Evolutionary conservation across 2,329 filamentous ascomycete species (phyloP).

Genomic region (Pestalotiopsis sp.): DNA sequence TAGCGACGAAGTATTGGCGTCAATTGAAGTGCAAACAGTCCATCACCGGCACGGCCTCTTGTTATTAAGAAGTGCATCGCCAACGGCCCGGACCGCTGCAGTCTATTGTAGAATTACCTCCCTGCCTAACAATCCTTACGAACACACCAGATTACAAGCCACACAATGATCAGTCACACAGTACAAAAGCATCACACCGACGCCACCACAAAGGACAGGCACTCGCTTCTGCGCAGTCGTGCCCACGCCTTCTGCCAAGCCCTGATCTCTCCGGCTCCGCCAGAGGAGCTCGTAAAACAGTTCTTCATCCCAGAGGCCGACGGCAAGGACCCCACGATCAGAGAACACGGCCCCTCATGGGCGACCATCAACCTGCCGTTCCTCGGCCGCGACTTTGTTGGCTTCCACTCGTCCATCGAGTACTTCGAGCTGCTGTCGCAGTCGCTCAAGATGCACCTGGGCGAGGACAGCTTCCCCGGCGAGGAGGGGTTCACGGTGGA

Average conservation of each 20-base stretch:
- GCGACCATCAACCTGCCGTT: constrained; percentile 8
- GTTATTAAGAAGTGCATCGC: not conserved
- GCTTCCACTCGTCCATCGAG: constrained; percentile 5
- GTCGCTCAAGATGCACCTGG: constrained; percentile 13
- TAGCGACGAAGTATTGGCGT: constrained; percentile 3
- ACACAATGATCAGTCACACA: constrained; percentile 12
- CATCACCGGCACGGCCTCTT: not conserved
- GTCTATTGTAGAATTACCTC: no score
- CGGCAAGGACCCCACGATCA: constrained; percentile 9
- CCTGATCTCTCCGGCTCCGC: constrained; percentile 5
- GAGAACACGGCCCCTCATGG: constrained; percentile 14
- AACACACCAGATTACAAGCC: not conserved
- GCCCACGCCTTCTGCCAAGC: constrained; percentile 16
- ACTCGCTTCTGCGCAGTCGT: constrained; percentile 8
- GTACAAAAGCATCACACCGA: constrained; percentile 5
- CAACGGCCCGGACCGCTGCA: not conserved
- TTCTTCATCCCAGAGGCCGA: constrained; percentile 13
- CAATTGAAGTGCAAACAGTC: not conserved
- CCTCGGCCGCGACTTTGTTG: constrained; percentile 12
- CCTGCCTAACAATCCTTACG: not conserved
- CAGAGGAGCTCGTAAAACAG: constrained; percentile 10
- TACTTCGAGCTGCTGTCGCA: constrained; percentile 12
- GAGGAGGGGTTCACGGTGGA: constrained; percentile 13
- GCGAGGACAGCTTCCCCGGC: constrained; percentile 14
- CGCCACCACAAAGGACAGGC: not conserved